Evolutionary conservation across 495 filamentous ascomycete genomes (phyloP).

Genomic region (Aspergillus affinis): DNA sequence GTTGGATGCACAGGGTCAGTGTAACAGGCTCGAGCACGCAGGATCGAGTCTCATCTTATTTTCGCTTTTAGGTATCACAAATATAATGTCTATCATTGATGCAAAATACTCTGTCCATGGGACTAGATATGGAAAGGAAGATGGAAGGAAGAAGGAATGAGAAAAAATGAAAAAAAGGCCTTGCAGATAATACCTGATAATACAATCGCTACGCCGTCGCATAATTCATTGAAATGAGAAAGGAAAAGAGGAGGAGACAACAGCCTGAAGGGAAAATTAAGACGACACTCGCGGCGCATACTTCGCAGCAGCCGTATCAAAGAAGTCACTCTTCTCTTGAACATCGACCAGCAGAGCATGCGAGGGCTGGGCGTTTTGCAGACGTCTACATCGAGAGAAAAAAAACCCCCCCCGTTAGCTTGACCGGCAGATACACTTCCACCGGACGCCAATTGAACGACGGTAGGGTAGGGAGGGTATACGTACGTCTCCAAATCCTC

Average conservation of each 20-base stretch:
- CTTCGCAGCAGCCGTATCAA: slow-evolving; percentile 77
- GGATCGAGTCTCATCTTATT: neutral
- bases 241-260: slow-evolving; percentile 15
- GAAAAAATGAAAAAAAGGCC: too few species aligned
- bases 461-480: neutral
- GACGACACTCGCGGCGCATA: slow-evolving; percentile 71
- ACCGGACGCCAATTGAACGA: neutral
- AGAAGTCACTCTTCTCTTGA: slow-evolving; percentile 72
- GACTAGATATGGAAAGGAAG: neutral
- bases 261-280: slow-evolving; percentile 22
- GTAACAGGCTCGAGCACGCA: neutral
- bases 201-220: slow-evolving; percentile 20
- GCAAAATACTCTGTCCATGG: neutral
- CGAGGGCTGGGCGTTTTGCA: slow-evolving; percentile 55
- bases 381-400: slow-evolving; percentile 49
- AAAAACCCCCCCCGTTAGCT: neutral
- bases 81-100: slow-evolving; percentile 1
- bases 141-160: neutral
- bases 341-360: slow-evolving; percentile 69
- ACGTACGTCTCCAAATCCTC: slow-evolving; percentile 60
- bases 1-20: neutral
- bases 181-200: slow-evolving; percentile 20
- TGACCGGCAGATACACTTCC: neutral
- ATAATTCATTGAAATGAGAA: slow-evolving; percentile 23
- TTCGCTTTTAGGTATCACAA: neutral